Conservation (phyloP, 1,284 basidiomycete genomes). For the Tylopilus sp. region DNA sequence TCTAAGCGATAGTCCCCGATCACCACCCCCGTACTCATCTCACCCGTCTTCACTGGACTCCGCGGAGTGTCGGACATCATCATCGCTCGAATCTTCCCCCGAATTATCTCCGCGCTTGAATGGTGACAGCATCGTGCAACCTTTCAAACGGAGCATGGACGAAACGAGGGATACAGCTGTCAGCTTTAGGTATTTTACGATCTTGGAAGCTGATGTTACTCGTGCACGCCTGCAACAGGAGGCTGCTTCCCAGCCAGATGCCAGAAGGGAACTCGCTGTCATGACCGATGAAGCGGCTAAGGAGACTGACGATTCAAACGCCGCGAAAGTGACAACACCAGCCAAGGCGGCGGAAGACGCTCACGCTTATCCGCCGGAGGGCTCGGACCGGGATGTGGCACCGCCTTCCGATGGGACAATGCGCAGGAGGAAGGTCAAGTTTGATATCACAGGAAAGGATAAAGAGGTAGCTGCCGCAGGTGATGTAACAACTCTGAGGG, state of each 20-base stretch:
- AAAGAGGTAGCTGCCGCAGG: slow-evolving; percentile 45
- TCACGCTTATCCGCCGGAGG: slow-evolving; percentile 10
- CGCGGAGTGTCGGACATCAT: slow-evolving; percentile 28
- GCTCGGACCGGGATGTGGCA: slow-evolving; percentile 15
- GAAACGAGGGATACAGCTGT: slow-evolving; percentile 60
- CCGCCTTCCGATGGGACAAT: slow-evolving; percentile 22
- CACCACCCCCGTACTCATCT: slow-evolving; percentile 32
- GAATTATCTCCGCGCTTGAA: slow-evolving; percentile 31
- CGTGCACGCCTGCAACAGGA: slow-evolving; percentile 26
- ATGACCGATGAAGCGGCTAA: slow-evolving; percentile 16
- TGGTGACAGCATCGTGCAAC: slow-evolving; percentile 35
- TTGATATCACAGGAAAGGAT: slow-evolving; percentile 52
- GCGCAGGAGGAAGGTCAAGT: slow-evolving; percentile 68
- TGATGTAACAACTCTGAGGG: slow-evolving; percentile 35
- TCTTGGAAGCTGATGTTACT: slow-evolving; percentile 57
- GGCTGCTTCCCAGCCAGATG: slow-evolving; percentile 16
- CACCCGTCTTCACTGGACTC: slow-evolving; percentile 32
- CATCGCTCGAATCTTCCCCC: slow-evolving; percentile 36
- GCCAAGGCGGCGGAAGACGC: slow-evolving; percentile 10
- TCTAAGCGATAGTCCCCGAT: slow-evolving; percentile 24
- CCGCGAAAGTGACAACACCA: slow-evolving; percentile 11
- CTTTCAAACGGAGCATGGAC: slow-evolving; percentile 57
- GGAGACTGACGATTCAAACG: slow-evolving; percentile 11
- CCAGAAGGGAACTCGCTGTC: slow-evolving; percentile 12
- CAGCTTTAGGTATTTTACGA: slow-evolving; percentile 61